Evolutionary conservation across 2,329 filamentous ascomycete genomes (phyloP).

Genomic region (Botrytis sinoallii): DNA sequence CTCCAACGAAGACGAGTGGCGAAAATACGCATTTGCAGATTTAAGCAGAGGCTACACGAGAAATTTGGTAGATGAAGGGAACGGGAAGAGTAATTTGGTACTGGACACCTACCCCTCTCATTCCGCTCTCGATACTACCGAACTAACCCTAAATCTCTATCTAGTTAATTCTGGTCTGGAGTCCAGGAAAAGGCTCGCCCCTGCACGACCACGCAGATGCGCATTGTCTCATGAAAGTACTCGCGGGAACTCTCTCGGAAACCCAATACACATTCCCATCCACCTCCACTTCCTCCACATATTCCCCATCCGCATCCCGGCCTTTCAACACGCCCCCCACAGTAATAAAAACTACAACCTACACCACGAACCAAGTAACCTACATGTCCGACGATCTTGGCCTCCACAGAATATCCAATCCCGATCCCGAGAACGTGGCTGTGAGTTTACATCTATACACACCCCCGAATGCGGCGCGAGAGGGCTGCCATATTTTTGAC

Average conservation of each 20-base stretch:
- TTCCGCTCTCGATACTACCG: background rate
- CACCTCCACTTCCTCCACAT: conserved; percentile 38
- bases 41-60: conserved; percentile 71
- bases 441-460: conserved; percentile 87
- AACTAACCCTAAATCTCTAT: background rate
- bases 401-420: conserved; percentile 78
- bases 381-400: conserved; percentile 93
- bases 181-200: conserved; percentile 74
- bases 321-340: conserved; percentile 50
- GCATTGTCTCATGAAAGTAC: conserved; percentile 85
- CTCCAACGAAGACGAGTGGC: conserved; percentile 69
- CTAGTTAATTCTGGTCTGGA: conserved; percentile 92
- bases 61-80: conserved; percentile 86
- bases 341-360: conserved; percentile 64
- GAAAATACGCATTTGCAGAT: conserved; percentile 71
- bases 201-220: conserved; percentile 88
- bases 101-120: background rate
- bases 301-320: conserved; percentile 58
- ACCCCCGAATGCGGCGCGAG: conserved; percentile 80
- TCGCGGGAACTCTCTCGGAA: conserved; percentile 76
- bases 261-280: conserved; percentile 54
- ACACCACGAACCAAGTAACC: conserved; percentile 70
- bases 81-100: conserved; percentile 60
- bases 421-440: conserved; percentile 66
- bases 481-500: conserved; percentile 80